A percentile compares a stretch with the other conserved stretches of the same genome.
Evolutionary conservation across 2,329 filamentous ascomycete genomes (phyloP).

Genomic region (Ophiostoma novo-ulmi): DNA sequence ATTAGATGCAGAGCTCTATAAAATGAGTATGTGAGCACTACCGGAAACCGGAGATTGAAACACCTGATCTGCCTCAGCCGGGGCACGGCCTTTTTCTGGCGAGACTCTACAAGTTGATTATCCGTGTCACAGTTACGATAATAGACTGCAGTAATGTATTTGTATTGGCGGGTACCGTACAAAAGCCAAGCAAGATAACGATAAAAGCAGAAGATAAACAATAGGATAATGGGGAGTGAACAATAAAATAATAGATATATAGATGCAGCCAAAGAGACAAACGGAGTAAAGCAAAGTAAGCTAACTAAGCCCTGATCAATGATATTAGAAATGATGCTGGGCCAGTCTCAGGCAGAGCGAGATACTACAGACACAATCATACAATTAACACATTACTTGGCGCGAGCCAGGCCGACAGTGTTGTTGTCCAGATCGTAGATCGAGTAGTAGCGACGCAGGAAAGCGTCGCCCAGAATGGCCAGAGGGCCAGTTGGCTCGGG

Average conservation of each 20-base stretch:
- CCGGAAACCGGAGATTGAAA: not conserved
- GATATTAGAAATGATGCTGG: not conserved
- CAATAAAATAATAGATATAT: not conserved
- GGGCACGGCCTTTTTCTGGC: not conserved
- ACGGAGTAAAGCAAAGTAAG: not conserved
- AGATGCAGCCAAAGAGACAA: not conserved
- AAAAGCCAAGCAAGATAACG: not conserved
- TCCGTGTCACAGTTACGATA: not conserved
- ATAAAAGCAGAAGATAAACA: not conserved
- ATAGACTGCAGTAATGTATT: not conserved
- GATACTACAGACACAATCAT: not conserved
- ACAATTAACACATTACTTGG: slow-evolving; percentile 48
- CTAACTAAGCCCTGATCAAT: not conserved
- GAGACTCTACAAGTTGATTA: not conserved
- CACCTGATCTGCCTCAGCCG: not conserved
- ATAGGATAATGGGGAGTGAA: not conserved
- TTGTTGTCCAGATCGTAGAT: slow-evolving; percentile 91
- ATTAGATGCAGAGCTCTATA: too few species aligned
- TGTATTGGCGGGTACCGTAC: not conserved
- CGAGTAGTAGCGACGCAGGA: slow-evolving; percentile 84
- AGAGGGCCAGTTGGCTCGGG: slow-evolving; percentile 83
- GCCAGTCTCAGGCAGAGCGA: not conserved
- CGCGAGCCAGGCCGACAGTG: slow-evolving; percentile 81
- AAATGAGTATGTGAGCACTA: too few species aligned
- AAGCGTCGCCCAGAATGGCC: slow-evolving; percentile 87